These are phyloP conservation scores for Aspergillus calidoustus DNA, from an alignment of 2,329 filamentous ascomycete genomes.

Conservation along the genomic window DNA sequence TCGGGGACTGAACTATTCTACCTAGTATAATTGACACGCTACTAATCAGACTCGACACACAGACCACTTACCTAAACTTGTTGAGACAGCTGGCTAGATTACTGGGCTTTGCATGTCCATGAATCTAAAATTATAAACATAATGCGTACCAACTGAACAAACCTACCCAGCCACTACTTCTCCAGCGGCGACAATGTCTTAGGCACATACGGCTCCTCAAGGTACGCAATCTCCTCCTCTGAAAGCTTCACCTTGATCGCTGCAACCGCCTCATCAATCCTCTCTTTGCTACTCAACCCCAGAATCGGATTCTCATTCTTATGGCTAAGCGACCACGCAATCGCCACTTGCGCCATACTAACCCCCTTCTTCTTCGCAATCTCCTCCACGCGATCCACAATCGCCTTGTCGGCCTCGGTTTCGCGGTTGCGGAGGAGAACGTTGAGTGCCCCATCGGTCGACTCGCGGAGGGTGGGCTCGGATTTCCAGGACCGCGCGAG, in stretches of 20 bases:
- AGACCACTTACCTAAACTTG: no score
- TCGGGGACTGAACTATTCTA: no score
- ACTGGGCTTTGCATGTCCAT: no score
- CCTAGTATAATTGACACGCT: no score
- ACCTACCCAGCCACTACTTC: constrained; percentile 21
- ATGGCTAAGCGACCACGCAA: constrained; percentile 65
- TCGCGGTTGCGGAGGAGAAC: constrained; percentile 47
- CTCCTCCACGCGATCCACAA: constrained; percentile 61
- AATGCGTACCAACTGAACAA: background rate
- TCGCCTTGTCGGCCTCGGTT: constrained; percentile 56
- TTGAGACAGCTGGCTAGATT: no score
- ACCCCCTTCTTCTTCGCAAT: constrained; percentile 61
- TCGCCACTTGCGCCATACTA: constrained; percentile 67
- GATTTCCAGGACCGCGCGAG: constrained; percentile 57
- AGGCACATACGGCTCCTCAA: constrained; percentile 66
- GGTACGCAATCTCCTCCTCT: constrained; percentile 63
- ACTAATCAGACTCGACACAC: no score
- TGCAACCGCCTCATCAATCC: constrained; percentile 66
- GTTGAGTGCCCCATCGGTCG: constrained; percentile 50
- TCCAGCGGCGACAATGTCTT: constrained; percentile 44
- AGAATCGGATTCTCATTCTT: constrained; percentile 63
- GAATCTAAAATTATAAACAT: no score
- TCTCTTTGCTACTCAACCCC: constrained; percentile 61
- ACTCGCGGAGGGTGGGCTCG: constrained; percentile 65
- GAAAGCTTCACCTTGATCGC: constrained; percentile 54